Percentiles rank a stretch among this genome's conserved stretches.
phyloP scores from a whole-genome alignment of 805 yeast species.

The Candida dajiaensis region DNA sequence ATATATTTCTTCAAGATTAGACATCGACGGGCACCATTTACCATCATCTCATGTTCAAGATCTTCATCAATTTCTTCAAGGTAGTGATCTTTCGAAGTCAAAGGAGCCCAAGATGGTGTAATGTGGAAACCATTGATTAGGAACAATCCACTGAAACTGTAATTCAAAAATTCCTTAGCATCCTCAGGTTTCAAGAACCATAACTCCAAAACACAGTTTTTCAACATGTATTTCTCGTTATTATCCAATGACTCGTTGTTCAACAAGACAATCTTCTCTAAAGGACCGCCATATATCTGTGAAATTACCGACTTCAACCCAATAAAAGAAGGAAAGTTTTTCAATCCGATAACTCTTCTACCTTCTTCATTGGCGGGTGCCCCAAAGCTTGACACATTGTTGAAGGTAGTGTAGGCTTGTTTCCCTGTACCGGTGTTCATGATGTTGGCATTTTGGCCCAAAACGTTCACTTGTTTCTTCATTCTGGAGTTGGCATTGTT shows the following conservation, averaged over 20 bases:
- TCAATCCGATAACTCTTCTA: conserved; percentile 30
- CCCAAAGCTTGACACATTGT: background rate
- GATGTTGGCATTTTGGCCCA: background rate
- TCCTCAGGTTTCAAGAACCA: conserved; percentile 46
- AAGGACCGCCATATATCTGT: conserved; percentile 64
- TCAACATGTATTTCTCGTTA: conserved; percentile 17
- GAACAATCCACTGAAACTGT: conserved; percentile 46
- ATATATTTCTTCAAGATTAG: conserved; percentile 40
- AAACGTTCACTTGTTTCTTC: background rate
- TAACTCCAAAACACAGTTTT: conserved; percentile 33
- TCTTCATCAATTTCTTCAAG: conserved; percentile 14
- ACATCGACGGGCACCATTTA: conserved; percentile 48
- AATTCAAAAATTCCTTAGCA: conserved; percentile 50
- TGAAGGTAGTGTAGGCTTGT: background rate
- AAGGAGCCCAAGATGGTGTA: conserved; percentile 40
- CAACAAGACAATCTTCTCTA: conserved; percentile 43
- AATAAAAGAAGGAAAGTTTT: conserved; percentile 35
- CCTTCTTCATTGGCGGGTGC: conserved; percentile 4
- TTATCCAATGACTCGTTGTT: conserved; percentile 5
- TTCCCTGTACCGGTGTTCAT: background rate
- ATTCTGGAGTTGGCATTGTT: background rate
- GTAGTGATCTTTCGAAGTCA: background rate
- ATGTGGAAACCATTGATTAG: conserved; percentile 51
- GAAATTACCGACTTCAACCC: conserved; percentile 46
- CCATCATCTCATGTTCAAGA: conserved; percentile 27